These are phyloP conservation scores for Lecanoromycetidae sp. DNA, from an alignment of 2,329 filamentous ascomycete genomes.

Conservation along the genomic window DNA sequence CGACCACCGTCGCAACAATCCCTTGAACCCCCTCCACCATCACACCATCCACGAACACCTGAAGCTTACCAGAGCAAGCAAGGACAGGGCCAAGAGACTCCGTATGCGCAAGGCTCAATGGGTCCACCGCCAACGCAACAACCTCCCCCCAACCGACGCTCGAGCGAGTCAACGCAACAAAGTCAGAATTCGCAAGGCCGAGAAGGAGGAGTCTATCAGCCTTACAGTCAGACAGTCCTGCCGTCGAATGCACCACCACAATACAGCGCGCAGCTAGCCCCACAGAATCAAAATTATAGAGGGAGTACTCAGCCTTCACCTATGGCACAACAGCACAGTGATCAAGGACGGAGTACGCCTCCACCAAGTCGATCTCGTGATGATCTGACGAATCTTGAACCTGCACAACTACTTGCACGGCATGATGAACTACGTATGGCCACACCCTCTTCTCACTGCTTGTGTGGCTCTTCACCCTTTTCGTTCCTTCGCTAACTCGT, in stretches of 20 bases:
- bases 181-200: constrained; percentile 12
- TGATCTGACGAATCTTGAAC: constrained; percentile 32
- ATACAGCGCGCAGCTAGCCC: constrained; percentile 19
- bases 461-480: constrained; percentile 1
- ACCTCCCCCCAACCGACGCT: constrained; percentile 14
- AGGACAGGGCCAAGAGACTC: constrained; percentile 5
- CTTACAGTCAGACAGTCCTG: constrained; percentile 15
- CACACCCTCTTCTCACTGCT: constrained; percentile 1
- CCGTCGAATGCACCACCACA: constrained; percentile 13
- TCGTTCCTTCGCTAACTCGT: neutral
- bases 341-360: constrained; percentile 38
- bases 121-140: constrained; percentile 15
- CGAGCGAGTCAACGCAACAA: constrained; percentile 14
- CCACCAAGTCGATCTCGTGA: constrained; percentile 30
- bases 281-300: constrained; percentile 16
- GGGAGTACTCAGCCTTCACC: constrained; percentile 20
- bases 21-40: constrained; percentile 27
- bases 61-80: constrained; percentile 9
- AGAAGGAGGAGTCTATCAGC: constrained; percentile 17
- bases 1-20: constrained; percentile 28
- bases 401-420: constrained; percentile 32
- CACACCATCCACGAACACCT: constrained; percentile 13
- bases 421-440: constrained; percentile 36
- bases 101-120: constrained; percentile 16
- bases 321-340: constrained; percentile 25